Evolutionary conservation across 2,329 filamentous ascomycete species (phyloP).

Genomic region (Sordariomycetes sp.): DNA sequence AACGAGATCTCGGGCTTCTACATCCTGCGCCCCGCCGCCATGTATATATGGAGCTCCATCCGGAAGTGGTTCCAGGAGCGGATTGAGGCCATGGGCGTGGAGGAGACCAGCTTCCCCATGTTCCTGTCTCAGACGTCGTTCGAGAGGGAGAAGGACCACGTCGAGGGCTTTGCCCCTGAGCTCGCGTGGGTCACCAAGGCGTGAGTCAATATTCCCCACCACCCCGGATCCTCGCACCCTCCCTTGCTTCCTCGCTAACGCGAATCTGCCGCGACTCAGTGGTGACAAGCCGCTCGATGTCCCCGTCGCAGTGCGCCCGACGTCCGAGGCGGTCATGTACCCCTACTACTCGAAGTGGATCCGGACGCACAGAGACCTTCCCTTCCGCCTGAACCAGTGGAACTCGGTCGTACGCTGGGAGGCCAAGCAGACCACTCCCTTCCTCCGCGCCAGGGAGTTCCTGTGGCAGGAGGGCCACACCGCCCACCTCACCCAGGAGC

Average conservation of each 20-base stretch:
- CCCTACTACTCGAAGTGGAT: conserved; percentile 96
- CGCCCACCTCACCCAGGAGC: conserved; percentile 74
- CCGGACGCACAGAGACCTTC: conserved; percentile 86
- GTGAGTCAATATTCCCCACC: conserved; percentile 26
- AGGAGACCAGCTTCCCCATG: conserved; percentile 93
- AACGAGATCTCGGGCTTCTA: conserved; percentile 91
- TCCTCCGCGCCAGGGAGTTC: conserved; percentile 88
- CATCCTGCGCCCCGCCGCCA: conserved; percentile 63
- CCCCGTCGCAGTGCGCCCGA: conserved; percentile 54
- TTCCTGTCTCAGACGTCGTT: conserved; percentile 89
- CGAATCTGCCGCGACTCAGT: conserved; percentile 24
- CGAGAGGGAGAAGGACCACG: conserved; percentile 81
- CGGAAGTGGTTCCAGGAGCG: conserved; percentile 55
- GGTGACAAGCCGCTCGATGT: conserved; percentile 88
- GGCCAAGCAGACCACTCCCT: conserved; percentile 82
- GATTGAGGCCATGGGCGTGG: conserved; percentile 85
- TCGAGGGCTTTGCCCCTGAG: conserved; percentile 95
- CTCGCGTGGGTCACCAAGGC: conserved; percentile 82
- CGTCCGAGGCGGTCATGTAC: conserved; percentile 78
- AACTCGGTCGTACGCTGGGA: conserved; percentile 91
- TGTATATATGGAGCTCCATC: conserved; percentile 55
- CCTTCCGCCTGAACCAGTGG: conserved; percentile 93
- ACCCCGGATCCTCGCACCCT: not conserved
- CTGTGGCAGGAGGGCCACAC: conserved; percentile 95
- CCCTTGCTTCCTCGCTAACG: not conserved